These are phyloP conservation scores for Cryphonectria carpinicola DNA, from an alignment of 2,329 filamentous ascomycete species.

Conservation along the genomic window DNA sequence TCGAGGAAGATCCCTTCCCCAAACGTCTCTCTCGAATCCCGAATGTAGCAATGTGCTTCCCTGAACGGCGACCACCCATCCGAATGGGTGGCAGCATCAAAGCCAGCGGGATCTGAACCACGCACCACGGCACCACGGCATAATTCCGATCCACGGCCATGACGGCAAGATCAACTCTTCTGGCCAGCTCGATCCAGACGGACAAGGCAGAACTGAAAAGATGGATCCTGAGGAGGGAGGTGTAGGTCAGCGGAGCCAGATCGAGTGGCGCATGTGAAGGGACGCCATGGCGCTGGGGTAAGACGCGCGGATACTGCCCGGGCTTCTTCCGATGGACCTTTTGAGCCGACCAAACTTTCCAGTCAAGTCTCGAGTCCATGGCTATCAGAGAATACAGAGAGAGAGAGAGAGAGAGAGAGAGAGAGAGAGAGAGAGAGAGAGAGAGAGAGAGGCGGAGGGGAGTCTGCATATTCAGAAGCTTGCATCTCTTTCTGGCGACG, in stretches of 20 bases:
- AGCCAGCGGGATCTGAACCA: not conserved
- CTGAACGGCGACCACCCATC: not conserved
- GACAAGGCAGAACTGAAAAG: not conserved
- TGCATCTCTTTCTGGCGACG: not conserved
- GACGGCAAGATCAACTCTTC: not conserved
- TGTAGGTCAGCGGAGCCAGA: conserved; percentile 2
- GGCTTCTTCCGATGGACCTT: not conserved
- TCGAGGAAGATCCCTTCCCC: not conserved
- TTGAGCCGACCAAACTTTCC: not conserved
- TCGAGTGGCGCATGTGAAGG: not conserved
- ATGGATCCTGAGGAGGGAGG: not conserved
- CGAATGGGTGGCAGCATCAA: not conserved
- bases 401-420: not conserved
- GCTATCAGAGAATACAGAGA: not conserved
- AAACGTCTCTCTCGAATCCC: not conserved
- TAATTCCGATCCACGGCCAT: not conserved
- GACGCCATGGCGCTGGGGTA: not conserved
- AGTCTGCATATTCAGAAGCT: not conserved
- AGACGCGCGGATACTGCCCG: not conserved
- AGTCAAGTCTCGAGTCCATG: not conserved
- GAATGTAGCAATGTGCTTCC: conserved; percentile 4
- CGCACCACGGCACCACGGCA: not conserved
- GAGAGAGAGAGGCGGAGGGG: not conserved
- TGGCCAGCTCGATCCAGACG: not conserved
- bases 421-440: not conserved